phyloP scores from a whole-genome alignment of 441 rosid genomes.

The Eutrema salsugineum region DNA sequence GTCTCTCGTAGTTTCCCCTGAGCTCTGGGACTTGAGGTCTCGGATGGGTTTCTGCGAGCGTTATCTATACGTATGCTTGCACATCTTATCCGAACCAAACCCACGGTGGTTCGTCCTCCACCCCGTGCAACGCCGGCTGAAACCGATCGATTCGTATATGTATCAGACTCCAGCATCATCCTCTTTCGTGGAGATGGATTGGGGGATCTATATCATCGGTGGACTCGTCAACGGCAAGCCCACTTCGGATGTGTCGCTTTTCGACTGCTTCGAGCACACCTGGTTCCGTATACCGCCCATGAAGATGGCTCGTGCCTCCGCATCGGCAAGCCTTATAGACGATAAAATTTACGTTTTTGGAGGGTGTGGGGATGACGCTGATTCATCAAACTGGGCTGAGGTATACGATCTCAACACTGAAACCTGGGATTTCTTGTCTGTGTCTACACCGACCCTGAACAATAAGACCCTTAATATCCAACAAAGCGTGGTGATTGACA shows the following conservation, averaged over 20 bases:
- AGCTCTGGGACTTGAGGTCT: not conserved
- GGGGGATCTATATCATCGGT: not conserved
- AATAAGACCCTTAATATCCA: not conserved
- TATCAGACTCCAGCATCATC: not conserved
- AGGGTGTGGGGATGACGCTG: not conserved
- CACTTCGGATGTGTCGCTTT: not conserved
- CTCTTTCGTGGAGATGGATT: not conserved
- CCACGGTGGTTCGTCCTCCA: slow-evolving; percentile 5
- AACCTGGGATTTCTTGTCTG: not conserved
- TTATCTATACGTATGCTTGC: not conserved
- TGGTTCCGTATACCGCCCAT: not conserved
- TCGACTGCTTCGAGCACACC: not conserved
- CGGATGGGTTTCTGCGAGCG: not conserved
- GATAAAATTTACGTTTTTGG: slow-evolving; percentile 5
- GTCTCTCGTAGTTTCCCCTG: not conserved
- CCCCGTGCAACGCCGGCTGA: not conserved
- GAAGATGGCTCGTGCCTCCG: not conserved
- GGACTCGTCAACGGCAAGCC: slow-evolving; percentile 2
- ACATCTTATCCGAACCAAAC: not conserved
- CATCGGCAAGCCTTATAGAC: not conserved
- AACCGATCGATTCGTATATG: not conserved
- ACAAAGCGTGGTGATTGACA: not conserved
- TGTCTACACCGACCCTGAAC: not conserved
- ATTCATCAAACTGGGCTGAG: not conserved
- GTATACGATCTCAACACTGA: not conserved